phyloP scores from a whole-genome alignment of 2,329 filamentous ascomycete genomes.

The Aplosporella prunicola region DNA sequence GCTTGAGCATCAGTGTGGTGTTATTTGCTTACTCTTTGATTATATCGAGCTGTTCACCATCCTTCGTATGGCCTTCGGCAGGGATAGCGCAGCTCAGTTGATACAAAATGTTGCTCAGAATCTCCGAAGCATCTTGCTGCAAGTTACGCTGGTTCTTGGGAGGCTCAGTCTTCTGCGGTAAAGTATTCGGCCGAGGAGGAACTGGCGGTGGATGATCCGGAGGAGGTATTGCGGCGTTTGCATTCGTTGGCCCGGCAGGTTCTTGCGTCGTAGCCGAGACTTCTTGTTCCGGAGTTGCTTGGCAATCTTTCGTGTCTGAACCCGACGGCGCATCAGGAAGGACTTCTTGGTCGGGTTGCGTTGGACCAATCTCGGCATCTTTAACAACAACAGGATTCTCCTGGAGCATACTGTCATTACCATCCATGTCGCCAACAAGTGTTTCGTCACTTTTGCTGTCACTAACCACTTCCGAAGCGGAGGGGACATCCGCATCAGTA shows the following conservation, averaged over 20 bases:
- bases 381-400: too few relatives aligned
- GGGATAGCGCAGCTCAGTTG: constrained; percentile 83
- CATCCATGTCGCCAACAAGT: constrained; percentile 12
- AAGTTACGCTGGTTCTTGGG: constrained; percentile 33
- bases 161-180: constrained; percentile 1
- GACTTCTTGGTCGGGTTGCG: too few relatives aligned
- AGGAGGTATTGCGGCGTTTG: not conserved
- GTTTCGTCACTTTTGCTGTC: constrained; percentile 1
- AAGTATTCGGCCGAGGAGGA: constrained; percentile 49
- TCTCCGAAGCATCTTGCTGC: constrained; percentile 94
- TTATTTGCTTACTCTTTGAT: constrained; percentile 55
- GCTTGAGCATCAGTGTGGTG: not conserved
- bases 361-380: too few relatives aligned
- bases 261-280: too few relatives aligned
- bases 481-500: not conserved
- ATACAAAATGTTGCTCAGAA: constrained; percentile 85
- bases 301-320: too few relatives aligned
- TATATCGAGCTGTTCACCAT: constrained; percentile 70
- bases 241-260: constrained; percentile 14
- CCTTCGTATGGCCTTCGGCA: constrained; percentile 53
- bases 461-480: not conserved
- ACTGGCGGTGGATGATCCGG: constrained; percentile 45
- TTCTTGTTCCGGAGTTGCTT: too few relatives aligned
- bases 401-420: too few relatives aligned
- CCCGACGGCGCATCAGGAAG: too few relatives aligned